A percentile compares a stretch with the other conserved stretches of the same genome.
phyloP scores from a whole-genome alignment of 257 asterid genomes.

The Solanum pimpinellifolium region DNA sequence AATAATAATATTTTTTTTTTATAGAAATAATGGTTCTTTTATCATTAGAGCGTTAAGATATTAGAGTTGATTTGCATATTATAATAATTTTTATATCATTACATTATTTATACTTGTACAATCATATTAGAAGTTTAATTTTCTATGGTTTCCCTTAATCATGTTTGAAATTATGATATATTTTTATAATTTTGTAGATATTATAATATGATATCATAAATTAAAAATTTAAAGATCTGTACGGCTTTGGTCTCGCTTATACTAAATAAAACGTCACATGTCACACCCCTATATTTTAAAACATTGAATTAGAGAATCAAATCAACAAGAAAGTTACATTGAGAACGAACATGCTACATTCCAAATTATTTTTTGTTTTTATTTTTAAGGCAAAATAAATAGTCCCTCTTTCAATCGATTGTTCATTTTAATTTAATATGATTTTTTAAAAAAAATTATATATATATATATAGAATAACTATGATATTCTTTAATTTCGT shows the following conservation, averaged over 20 bases:
- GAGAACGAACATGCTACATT: neutral
- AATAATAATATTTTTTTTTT: too few relatives aligned
- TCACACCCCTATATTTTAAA: neutral
- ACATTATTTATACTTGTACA: neutral
- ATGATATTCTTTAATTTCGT: too few relatives aligned
- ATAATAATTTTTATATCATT: too few relatives aligned
- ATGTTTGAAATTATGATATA: neutral
- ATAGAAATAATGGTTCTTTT: neutral
- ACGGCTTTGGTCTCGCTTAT: neutral
- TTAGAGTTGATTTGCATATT: neutral
- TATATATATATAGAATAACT: too few relatives aligned
- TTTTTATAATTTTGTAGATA: too few relatives aligned
- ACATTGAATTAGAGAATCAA: neutral
- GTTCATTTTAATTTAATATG: neutral
- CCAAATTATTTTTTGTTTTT: neutral
- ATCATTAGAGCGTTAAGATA: neutral
- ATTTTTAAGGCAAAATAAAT: neutral
- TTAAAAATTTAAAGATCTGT: too few relatives aligned
- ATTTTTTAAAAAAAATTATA: too few relatives aligned
- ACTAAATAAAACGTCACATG: neutral
- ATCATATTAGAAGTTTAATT: neutral
- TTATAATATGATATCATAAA: too few relatives aligned
- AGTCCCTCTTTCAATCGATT: neutral
- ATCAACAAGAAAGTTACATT: neutral
- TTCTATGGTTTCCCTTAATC: neutral